Base-by-base conservation (phyloP, 2,329 filamentous ascomycete genomes). In the Fusarium phyllophilum region DNA sequence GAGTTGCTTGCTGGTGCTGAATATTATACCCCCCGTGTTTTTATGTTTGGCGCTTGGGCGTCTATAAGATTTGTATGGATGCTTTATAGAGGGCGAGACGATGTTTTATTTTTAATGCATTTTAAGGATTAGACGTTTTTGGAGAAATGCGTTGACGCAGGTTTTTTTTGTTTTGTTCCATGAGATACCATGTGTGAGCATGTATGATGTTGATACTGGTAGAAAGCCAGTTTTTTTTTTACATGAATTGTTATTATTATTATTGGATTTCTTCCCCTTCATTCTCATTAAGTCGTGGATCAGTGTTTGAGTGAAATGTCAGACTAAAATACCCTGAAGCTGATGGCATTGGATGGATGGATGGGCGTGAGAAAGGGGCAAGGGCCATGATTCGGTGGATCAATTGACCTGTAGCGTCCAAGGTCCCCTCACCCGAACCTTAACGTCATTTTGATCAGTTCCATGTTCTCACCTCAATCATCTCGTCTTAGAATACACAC, bases 1-100 rank as follows among this genome's bases (percentile, higher is more conserved):
- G 72, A 79, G 38, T 17, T 18, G 18, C 34, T 26, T 34, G 33
- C 38, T 34, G 42, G 66, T 55, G 46, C 54, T 70, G 68, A 73
- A 51, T 72, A 77, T 75, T 77, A 77, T 77, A 78, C 76, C 77
- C 45, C 77, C 72, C 62, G 38, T 72, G 71, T 70, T 68, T 73
- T 77, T 68, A 64, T 74, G 70, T 67, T 70, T 70, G 58, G 66
- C 63, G 70, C 68, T 72, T 64, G 59, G 72, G 74, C 52, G 56
- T 68, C 70, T 68, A 59, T 68, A 61, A 57, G 51, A 62, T 56
- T 72, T 70, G 49, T 51, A 49, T 67, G 49, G 48, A 62, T 59
- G 67, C 33, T 59, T 69, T 69, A 67, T 54, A 70, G 70, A 61
- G 36, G 45, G 31, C 18, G 42, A 71, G 45, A 48, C 22, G 45